Evolutionary conservation across 75 land plant species (phyloP), one percentile per base, ranked within the genome.

Genomic region (Selaginella tamariscina): DNA sequence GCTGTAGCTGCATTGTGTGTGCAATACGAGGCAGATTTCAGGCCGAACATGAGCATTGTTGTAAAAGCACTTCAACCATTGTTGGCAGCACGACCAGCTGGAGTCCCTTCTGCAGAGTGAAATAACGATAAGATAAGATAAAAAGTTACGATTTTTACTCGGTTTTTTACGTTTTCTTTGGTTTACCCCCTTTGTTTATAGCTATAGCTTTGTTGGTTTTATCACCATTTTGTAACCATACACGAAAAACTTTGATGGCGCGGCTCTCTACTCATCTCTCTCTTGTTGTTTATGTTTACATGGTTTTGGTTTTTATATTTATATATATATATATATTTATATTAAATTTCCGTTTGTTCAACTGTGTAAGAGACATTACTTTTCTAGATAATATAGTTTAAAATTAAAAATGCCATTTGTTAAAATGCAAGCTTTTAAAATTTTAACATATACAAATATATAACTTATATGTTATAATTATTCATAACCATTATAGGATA

Each of bases 21-120:
- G 65, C 93, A 88, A 59, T 88, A 86, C 64, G 93, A 88, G 80
- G 84, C 93, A 65, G 93, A 88, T 49, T 88, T 88, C 69, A 71
- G 93, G 24, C 93, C 89, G 56, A 86, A 88, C 70, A 88, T 88
- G 89, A 86, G 92, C 74, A 86, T 88, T 32, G 89, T 88, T 18
- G 92, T 88, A 39, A 88, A 88, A 66, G 89, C 87, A 8, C 85
- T 88, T 27, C 89, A 88, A 68, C 88, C 93, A 22, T 78, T 88
- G 24, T 32, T 88, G 68, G 75, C 84, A 39, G 55, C 85, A 26
- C 71, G 84, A 29, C 84, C 82, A 30, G 65, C 77, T 22, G 54
- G n/a, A n/a, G n/a, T n/a, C n/a, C 49, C 49, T 5, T 5, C 49
- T 5, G 49, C 49, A 15, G 49, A 39, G 49, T 39, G 15, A 39